A percentile compares a stretch with the other conserved stretches of the same genome.
phyloP scores from a whole-genome alignment of 192 early-diverging fungal genomes.

The Gonapodya sp. region DNA sequence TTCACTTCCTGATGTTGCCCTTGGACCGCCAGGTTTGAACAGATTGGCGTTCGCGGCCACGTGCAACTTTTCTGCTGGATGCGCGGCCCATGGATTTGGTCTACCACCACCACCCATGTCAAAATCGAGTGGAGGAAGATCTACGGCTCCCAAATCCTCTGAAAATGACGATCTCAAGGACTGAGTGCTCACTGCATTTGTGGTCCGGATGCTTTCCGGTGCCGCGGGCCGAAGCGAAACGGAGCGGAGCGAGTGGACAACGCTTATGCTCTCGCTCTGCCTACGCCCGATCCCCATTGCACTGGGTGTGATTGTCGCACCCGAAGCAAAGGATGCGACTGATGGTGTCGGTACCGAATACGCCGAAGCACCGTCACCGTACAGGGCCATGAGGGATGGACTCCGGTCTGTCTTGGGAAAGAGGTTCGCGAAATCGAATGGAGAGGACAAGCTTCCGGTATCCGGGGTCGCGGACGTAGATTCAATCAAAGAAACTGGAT shows the following conservation, averaged over 20 bases:
- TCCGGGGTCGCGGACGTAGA: neutral
- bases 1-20: neutral
- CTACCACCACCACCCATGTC: neutral
- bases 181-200: neutral
- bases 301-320: too few relatives aligned
- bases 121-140: neutral
- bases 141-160: neutral
- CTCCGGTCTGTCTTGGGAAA: neutral
- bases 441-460: neutral
- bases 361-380: neutral
- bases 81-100: neutral
- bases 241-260: neutral
- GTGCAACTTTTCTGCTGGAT: neutral
- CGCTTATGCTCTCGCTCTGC: too few relatives aligned
- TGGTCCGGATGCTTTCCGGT: neutral
- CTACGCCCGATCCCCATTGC: neutral
- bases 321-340: neutral
- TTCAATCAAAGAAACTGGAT: too few relatives aligned
- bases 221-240: neutral
- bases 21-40: neutral
- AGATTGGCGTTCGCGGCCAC: neutral
- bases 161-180: neutral
- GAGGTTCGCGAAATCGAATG: neutral
- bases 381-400: neutral
- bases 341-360: neutral